Evolutionary conservation across 768 basidiomycete genomes (phyloP).

Genomic region (Suillus subalutaceus): DNA sequence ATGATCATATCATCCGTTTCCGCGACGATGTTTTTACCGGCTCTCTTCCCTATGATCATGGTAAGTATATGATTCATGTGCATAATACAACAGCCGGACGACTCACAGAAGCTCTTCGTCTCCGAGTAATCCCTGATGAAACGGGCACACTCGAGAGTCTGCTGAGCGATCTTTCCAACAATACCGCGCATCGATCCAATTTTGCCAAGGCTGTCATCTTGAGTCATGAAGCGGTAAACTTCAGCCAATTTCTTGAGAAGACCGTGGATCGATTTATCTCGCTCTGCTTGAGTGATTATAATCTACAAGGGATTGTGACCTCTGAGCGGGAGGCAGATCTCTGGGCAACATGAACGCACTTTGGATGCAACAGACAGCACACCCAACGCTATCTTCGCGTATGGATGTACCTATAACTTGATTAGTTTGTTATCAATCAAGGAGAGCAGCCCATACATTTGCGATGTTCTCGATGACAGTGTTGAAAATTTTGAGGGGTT

Average conservation of each 20-base stretch:
- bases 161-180: conserved; percentile 15
- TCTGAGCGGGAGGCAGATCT: not conserved
- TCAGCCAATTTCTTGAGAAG: conserved; percentile 4
- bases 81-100: not conserved
- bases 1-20: not conserved
- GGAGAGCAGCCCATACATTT: not conserved
- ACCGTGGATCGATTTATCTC: not conserved
- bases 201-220: not conserved
- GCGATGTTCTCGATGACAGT: not conserved
- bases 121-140: conserved; percentile 31
- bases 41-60: not conserved
- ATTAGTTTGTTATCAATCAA: not conserved
- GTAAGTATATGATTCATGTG: not conserved
- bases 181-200: not conserved
- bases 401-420: conserved; percentile 9
- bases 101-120: conserved; percentile 24
- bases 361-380: conserved; percentile 5
- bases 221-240: not conserved
- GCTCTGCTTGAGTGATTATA: conserved; percentile 8
- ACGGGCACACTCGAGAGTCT: conserved; percentile 30
- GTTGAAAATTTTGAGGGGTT: conserved; percentile 9
- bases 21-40: not conserved
- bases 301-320: not conserved
- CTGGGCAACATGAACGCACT: not conserved
- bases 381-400: conserved; percentile 11